Evolutionary conservation across 768 basidiomycete species (phyloP).

Genomic region (Pleurotus eryngii): DNA sequence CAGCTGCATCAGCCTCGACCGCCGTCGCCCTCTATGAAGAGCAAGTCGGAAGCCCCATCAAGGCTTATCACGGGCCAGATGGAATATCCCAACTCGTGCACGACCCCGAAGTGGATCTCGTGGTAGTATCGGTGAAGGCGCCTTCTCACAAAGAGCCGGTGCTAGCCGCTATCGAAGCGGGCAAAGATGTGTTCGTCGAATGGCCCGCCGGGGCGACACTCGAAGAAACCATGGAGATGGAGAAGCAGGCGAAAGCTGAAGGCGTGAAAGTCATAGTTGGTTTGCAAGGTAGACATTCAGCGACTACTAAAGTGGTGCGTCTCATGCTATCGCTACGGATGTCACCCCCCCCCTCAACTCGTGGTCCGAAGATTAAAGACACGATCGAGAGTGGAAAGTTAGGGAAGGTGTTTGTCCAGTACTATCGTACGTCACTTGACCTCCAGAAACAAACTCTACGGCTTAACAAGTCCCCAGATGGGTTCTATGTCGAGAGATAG

Average conservation of each 20-base stretch:
- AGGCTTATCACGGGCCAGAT: conserved; percentile 27
- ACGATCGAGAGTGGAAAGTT: conserved; percentile 26
- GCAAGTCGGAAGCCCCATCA: conserved; percentile 22
- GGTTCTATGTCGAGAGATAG: conserved; percentile 8
- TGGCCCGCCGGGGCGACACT: conserved; percentile 33
- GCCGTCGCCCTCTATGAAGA: conserved; percentile 27
- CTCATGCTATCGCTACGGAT: neutral
- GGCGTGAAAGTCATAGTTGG: conserved; percentile 32
- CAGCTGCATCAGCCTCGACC: conserved; percentile 22
- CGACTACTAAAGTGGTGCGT: conserved; percentile 26
- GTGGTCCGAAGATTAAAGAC: conserved; percentile 24
- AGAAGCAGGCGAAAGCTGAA: conserved; percentile 24
- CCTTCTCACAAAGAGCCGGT: conserved; percentile 25
- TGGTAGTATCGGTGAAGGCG: conserved; percentile 31
- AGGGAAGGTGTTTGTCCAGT: conserved; percentile 24
- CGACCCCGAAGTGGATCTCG: conserved; percentile 35
- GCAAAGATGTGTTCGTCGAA: conserved; percentile 37
- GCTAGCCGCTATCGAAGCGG: conserved; percentile 30
- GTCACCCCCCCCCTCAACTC: neutral
- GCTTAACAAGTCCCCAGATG: neutral
- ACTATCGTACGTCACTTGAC: conserved; percentile 14
- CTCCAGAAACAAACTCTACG: too few relatives aligned
- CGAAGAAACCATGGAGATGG: conserved; percentile 31
- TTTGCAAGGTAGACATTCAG: conserved; percentile 27
- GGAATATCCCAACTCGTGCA: conserved; percentile 18